Evolutionary conservation across 441 rosid genomes (phyloP), one percentile per base, ranked within the genome.

Genomic region (Adansonia madagascariensis): DNA sequence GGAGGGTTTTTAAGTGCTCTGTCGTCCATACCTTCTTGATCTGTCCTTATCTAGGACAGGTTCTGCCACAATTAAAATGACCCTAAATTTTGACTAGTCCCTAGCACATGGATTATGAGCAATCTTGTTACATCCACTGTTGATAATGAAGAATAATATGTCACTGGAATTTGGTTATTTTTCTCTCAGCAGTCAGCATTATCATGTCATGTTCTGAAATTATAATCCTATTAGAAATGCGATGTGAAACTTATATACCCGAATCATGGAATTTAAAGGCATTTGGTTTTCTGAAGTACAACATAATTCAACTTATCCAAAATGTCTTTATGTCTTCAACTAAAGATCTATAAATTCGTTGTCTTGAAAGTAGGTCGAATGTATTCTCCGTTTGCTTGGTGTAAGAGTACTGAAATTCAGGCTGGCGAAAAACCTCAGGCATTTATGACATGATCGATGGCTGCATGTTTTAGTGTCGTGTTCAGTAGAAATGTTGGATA

Each of bases 31-130:
- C 44, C 31, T 27, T 27, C 57, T 50, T 55, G 70, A 20, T 73
- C 20, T 71, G 8, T 74, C 55, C 14, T 6, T 46, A 49, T 61
- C 77, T 74, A 8, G 17, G 69, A 20, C 66, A 74, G 59, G 46
- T 41, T 57, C 77, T 18, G 2, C 77, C 73, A 20, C 4, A 46
- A 74, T 44, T 22, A 74, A 20, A 43, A 74, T 60, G 77, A 46
- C 35, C 50, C 49, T 62, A 5, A 49, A 75, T 18, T 53, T 43
- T 47, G 46, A 15, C 77, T 43, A 76, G 68, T 82, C 80, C 78
- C 59, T 57, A 27, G 22, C 80, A 82, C 55, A 75, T 82, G 84
- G 79, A 60, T 27, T 66, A 39, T 39, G 65, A 49, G 31, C 22
- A 31, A 14, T 14, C 44, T 9, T 14, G 0, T 6, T 31, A 62